These are phyloP conservation scores for Populus euphratica DNA, from an alignment of 345 rosid genomes.

Conservation along the genomic window DNA sequence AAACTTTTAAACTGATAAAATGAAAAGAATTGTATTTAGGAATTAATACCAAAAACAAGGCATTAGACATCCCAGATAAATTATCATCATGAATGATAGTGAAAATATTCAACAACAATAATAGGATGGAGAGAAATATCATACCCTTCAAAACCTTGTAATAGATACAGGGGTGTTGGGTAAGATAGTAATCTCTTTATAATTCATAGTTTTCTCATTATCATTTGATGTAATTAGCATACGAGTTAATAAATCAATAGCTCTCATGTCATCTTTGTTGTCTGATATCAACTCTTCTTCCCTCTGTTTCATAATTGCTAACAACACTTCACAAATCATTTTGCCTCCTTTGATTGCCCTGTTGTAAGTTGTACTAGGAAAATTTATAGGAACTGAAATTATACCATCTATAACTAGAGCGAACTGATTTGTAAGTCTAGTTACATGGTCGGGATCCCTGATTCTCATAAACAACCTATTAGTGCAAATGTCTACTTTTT, in stretches of 20 bases:
- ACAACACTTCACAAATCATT: background rate
- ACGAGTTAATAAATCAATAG: background rate
- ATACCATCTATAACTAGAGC: background rate
- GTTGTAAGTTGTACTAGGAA: constrained; percentile 9
- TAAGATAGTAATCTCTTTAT: background rate
- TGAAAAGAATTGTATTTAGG: no score
- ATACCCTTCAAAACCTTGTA: background rate
- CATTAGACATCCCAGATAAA: no score
- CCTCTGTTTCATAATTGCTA: background rate
- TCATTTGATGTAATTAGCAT: background rate
- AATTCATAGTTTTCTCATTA: background rate
- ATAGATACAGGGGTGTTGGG: background rate
- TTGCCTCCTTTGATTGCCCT: background rate
- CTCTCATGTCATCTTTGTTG: background rate
- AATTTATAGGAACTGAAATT: constrained; percentile 1
- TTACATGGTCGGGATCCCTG: background rate
- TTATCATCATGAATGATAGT: no score
- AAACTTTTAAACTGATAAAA: no score
- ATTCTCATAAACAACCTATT: constrained; percentile 4
- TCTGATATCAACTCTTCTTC: background rate
- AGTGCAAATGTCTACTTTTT: background rate
- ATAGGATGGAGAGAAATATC: no score
- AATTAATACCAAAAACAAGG: no score
- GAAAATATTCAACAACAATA: no score
- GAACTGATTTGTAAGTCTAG: background rate